phyloP scores from a whole-genome alignment of 495 filamentous ascomycete species.

The Xylaria scruposa region DNA sequence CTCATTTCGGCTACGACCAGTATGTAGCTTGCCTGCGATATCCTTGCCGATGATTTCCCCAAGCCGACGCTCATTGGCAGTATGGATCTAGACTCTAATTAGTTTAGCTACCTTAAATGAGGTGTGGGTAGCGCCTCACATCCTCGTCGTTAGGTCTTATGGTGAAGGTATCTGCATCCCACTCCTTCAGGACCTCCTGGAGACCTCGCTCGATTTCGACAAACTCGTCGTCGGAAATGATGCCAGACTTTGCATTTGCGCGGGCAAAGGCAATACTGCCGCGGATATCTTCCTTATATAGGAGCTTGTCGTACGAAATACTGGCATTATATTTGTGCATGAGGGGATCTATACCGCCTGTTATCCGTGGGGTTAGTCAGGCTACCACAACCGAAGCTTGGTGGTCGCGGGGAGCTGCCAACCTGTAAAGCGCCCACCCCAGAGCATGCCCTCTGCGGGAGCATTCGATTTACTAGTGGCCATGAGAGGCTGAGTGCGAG shows the following conservation, averaged over 20 bases:
- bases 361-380: slow-evolving; percentile 38
- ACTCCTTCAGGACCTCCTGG: slow-evolving; percentile 73
- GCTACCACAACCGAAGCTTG: slow-evolving; percentile 29
- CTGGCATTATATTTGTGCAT: slow-evolving; percentile 88
- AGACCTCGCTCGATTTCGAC: slow-evolving; percentile 75
- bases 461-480: slow-evolving; percentile 32
- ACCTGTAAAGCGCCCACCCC: slow-evolving; percentile 81
- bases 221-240: slow-evolving; percentile 78
- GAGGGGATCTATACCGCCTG: slow-evolving; percentile 82
- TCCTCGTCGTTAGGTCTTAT: slow-evolving; percentile 69
- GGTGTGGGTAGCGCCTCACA: slow-evolving; percentile 21
- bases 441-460: slow-evolving; percentile 66
- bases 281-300: slow-evolving; percentile 79
- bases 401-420: slow-evolving; percentile 16
- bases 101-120: slow-evolving; percentile 6
- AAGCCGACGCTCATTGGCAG: slow-evolving; percentile 88
- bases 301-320: slow-evolving; percentile 77
- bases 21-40: slow-evolving; percentile 91
- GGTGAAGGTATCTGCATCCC: slow-evolving; percentile 64
- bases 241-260: slow-evolving; percentile 74
- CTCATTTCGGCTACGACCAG: slow-evolving; percentile 89
- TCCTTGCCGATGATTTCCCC: slow-evolving; percentile 89
- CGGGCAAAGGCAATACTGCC: slow-evolving; percentile 85
- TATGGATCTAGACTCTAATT: slow-evolving; percentile 66
- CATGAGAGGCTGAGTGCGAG: slow-evolving; percentile 24